These are phyloP conservation scores for Nepenthes gracilis DNA, from an alignment of 148 eudicot genomes.

Conservation along the genomic window DNA sequence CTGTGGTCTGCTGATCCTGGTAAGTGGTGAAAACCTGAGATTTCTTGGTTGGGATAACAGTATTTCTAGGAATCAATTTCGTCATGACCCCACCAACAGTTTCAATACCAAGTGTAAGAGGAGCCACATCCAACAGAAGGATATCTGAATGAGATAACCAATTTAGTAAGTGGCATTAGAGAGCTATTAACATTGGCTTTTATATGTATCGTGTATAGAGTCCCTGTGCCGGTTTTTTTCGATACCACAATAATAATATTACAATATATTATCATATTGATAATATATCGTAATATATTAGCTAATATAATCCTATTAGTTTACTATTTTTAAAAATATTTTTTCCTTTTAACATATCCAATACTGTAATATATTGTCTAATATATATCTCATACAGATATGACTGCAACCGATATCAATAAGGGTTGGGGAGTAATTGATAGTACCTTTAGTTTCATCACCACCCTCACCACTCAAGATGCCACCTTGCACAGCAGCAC, in stretches of 20 bases:
- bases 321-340: too few relatives aligned
- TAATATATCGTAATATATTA: too few relatives aligned
- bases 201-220: too few relatives aligned
- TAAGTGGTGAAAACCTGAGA: constrained; percentile 79
- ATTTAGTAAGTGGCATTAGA: not conserved
- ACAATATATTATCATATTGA: too few relatives aligned
- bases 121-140: constrained; percentile 73
- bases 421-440: not conserved
- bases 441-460: constrained; percentile 38
- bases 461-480: constrained; percentile 58
- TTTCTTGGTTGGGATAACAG: constrained; percentile 64
- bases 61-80: constrained; percentile 78
- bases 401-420: not conserved
- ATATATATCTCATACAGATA: too few relatives aligned
- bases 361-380: too few relatives aligned
- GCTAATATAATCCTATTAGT: too few relatives aligned
- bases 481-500: constrained; percentile 56
- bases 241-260: too few relatives aligned
- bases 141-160: constrained; percentile 24
- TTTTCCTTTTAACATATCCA: too few relatives aligned
- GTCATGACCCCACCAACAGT: constrained; percentile 89
- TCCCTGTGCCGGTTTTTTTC: too few relatives aligned
- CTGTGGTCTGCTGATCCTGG: constrained; percentile 77
- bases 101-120: constrained; percentile 73
- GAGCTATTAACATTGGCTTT: not conserved